These are phyloP conservation scores for Raffaelea ambrosiae DNA, from an alignment of 2,329 filamentous ascomycete species.

Conservation along the genomic window DNA sequence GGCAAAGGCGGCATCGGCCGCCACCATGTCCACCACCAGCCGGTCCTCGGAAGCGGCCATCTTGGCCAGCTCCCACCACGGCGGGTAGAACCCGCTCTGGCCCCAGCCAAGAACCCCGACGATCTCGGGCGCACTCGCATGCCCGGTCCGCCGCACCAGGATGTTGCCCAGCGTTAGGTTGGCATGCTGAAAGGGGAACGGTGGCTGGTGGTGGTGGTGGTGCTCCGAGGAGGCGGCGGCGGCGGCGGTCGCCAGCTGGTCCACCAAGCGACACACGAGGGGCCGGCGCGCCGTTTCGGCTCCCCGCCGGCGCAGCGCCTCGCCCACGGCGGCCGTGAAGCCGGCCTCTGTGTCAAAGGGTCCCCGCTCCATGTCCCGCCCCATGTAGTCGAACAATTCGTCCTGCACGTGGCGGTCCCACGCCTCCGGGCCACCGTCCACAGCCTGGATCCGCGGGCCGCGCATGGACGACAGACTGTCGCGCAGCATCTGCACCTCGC, in stretches of 20 bases:
- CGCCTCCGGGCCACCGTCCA: neutral
- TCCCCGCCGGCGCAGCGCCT: constrained; percentile 1
- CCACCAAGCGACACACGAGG: constrained; percentile 5
- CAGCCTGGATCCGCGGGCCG: neutral
- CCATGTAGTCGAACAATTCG: constrained; percentile 4
- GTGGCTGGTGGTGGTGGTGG: neutral
- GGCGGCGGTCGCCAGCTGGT: neutral
- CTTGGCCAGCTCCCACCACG: constrained; percentile 11
- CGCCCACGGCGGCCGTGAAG: neutral
- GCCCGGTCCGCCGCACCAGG: constrained; percentile 2
- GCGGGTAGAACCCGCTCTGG: constrained; percentile 9
- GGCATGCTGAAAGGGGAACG: constrained; percentile 7
- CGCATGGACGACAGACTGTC: neutral
- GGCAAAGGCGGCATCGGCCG: neutral
- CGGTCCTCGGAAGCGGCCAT: constrained; percentile 6
- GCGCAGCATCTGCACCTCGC: neutral
- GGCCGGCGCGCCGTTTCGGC: neutral
- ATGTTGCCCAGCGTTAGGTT: constrained; percentile 8
- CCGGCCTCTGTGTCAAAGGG: neutral
- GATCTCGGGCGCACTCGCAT: constrained; percentile 3
- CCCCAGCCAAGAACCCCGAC: constrained; percentile 8
- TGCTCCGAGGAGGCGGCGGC: neutral
- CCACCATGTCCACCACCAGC: constrained; percentile 2
- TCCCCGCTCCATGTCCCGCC: constrained; percentile 1
- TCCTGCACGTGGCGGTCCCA: neutral